Base-by-base conservation (phyloP, 306 rosid species). In the Vigna reflexopilosa region DNA sequence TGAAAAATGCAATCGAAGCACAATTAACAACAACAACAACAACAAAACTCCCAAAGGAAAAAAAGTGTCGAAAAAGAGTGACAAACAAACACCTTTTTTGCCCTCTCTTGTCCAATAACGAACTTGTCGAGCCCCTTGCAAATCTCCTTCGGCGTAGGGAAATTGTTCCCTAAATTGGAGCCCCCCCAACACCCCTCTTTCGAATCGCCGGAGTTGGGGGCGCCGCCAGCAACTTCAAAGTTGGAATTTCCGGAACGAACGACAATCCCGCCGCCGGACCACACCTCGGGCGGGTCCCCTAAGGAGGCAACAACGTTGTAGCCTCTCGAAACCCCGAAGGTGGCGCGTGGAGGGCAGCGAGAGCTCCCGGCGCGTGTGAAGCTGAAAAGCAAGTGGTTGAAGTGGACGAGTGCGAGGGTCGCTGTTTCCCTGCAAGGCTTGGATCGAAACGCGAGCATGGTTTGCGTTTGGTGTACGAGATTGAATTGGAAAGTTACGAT, bases 71-170 rank as follows among this genome's bases (percentile, higher is more conserved):
- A 49, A 54, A 54, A n/a, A 7, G 16, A 17, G 50, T 24, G 7
- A 59, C 32, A n/a, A 75, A 17, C 1, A 22, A 56, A 44, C 30
- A 95, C 99, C 97, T 96, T 96, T 70, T 96, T 96, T 40, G 99
- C 98, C 82, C 85, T 88, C 80, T 90, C 94, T 72, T 96, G 99
- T 71, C 99, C 99, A 90, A 96, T 96, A 13, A 96, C 99, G 72
- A 87, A 93, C 81, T 90, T 93, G 73, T 96, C 99, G 49, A 96
- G 97, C 81, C 97, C 99, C 65, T 85, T 88, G 38, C 93, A 87
- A 70, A 96, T 90, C 64, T 93, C 99, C 88, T 96, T 96, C 0
- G 99, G 99, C 30, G 97, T 93, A n/a, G 99, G 99, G 55, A 96
- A 91, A 80, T 28, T 81, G 72, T 77, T 74, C 38, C 99, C 98